Conservation (phyloP, 1,139 yeast genomes). For the Diutina rugosa region DNA sequence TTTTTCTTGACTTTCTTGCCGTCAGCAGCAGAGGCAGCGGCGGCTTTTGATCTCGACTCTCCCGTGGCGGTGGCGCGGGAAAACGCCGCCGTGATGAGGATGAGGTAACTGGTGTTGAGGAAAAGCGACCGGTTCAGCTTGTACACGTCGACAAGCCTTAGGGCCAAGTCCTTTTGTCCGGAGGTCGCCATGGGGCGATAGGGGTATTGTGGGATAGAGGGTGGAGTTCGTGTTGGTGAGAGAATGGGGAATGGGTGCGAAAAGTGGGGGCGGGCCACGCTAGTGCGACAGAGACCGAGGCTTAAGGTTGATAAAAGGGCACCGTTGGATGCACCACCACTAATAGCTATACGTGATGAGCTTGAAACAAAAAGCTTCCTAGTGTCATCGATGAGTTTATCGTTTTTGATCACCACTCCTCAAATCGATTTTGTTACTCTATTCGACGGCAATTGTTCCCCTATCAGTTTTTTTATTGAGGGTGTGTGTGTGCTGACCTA, state of each 20-base stretch:
- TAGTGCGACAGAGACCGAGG: background rate
- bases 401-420: too few species aligned
- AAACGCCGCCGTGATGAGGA: slow-evolving; percentile 33
- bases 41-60: slow-evolving; percentile 4
- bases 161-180: slow-evolving; percentile 5
- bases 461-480: too few species aligned
- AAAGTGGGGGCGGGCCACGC: background rate
- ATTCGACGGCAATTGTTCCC: too few species aligned
- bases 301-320: background rate
- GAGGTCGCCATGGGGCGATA: background rate
- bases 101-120: slow-evolving; percentile 34
- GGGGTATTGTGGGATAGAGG: background rate
- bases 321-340: background rate
- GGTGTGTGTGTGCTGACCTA: too few species aligned
- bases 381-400: too few species aligned
- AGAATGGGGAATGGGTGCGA: background rate
- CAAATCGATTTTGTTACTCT: too few species aligned
- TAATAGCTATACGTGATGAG: background rate
- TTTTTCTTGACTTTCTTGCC: slow-evolving; percentile 7
- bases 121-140: slow-evolving; percentile 34
- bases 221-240: background rate
- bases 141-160: slow-evolving; percentile 22
- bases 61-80: slow-evolving; percentile 27
- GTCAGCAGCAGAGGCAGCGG: slow-evolving; percentile 2
- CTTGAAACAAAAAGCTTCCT: too few species aligned